Conservation (phyloP, 345 rosid genomes). For the Alliaria petiolata region DNA sequence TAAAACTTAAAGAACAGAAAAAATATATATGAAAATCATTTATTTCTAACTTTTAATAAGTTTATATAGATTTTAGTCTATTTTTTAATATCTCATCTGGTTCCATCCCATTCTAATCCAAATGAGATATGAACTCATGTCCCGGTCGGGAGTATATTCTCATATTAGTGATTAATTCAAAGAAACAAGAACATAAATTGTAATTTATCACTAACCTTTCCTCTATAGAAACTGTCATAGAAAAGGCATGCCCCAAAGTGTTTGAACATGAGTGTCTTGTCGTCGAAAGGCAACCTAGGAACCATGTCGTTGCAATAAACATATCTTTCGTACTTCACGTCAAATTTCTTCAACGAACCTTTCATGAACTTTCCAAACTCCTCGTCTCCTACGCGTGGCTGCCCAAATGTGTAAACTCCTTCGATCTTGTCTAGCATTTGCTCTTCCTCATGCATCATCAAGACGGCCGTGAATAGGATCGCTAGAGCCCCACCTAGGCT, state of each 20-base stretch:
- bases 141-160: neutral
- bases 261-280: conserved; percentile 38
- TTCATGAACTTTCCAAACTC: conserved; percentile 43
- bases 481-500: conserved; percentile 60
- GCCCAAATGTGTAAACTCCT: conserved; percentile 57
- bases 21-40: no score
- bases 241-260: conserved; percentile 44
- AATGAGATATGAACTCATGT: neutral
- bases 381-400: conserved; percentile 54
- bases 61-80: neutral
- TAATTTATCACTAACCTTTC: conserved; percentile 35
- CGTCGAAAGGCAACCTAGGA: conserved; percentile 56
- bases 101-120: neutral
- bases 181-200: neutral
- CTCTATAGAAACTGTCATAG: conserved; percentile 41
- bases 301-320: conserved; percentile 52
- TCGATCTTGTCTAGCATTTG: conserved; percentile 42
- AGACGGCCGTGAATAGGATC: conserved; percentile 35
- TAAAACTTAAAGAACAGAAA: neutral
- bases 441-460: conserved; percentile 41
- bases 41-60: neutral
- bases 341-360: conserved; percentile 21
- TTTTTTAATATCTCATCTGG: neutral
- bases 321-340: conserved; percentile 40
- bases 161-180: neutral